Conservation (phyloP, 305 asterid genomes). For the Lippia alba region DNA sequence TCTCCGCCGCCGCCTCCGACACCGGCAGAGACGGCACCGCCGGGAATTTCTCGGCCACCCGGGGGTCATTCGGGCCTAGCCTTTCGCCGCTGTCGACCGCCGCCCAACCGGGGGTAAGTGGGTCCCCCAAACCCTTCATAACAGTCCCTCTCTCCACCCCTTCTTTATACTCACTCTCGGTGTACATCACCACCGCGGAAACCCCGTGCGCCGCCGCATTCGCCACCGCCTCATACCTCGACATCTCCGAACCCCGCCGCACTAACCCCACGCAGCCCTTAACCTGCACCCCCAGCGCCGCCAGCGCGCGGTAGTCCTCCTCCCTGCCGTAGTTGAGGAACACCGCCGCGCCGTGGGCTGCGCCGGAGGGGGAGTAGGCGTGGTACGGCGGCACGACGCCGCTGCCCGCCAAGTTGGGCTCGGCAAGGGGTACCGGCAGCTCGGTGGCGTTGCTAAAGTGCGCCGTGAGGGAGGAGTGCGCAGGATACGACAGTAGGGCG, state of each 20-base stretch:
- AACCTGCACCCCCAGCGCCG: constrained; percentile 56
- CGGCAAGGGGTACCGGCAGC: constrained; percentile 49
- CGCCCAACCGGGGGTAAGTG: constrained; percentile 92
- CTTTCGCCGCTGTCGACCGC: constrained; percentile 67
- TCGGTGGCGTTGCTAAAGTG: constrained; percentile 54
- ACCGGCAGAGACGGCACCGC: constrained; percentile 80
- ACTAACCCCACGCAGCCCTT: constrained; percentile 78
- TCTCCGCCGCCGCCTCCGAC: constrained; percentile 70
- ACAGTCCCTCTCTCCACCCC: constrained; percentile 97
- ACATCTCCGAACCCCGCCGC: constrained; percentile 74
- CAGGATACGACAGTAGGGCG: constrained; percentile 78
- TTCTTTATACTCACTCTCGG: constrained; percentile 60
- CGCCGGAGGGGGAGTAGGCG: constrained; percentile 91
- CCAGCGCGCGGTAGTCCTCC: constrained; percentile 64
- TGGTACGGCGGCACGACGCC: constrained; percentile 80
- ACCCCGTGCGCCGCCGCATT: constrained; percentile 87
- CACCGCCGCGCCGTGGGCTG: constrained; percentile 66
- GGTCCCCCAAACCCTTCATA: constrained; percentile 90
- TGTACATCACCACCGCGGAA: constrained; percentile 85
- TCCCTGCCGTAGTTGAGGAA: constrained; percentile 83
- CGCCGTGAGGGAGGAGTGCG: constrained; percentile 59
- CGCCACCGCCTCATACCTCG: constrained; percentile 72
- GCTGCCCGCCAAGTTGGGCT: constrained; percentile 46
- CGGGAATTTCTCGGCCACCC: constrained; percentile 66
- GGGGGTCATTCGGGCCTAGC: constrained; percentile 52